Conservation (phyloP, 805 yeast species). For the Kodamaea jinghongensis region DNA sequence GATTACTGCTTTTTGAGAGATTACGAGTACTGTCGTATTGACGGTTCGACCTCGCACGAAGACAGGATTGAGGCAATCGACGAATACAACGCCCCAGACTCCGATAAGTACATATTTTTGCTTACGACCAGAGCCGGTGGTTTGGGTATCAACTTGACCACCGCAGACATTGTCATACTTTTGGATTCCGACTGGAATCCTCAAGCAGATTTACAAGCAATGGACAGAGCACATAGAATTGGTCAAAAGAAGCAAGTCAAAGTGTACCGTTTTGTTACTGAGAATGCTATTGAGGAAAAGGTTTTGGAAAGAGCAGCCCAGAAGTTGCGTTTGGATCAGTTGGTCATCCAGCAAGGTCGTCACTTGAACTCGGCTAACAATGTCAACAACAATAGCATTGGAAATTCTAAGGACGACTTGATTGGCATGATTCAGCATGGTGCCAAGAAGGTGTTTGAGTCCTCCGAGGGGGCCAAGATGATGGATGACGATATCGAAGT, state of each 20-base stretch:
- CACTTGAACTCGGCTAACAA: constrained; percentile 28
- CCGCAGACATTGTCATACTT: constrained; percentile 85
- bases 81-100: constrained; percentile 79
- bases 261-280: constrained; percentile 91
- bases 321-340: constrained; percentile 84
- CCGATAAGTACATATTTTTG: constrained; percentile 79
- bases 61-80: constrained; percentile 92
- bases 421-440: constrained; percentile 97
- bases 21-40: constrained; percentile 86
- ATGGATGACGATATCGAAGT: constrained; percentile 76
- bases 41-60: constrained; percentile 90
- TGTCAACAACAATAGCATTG: constrained; percentile 43
- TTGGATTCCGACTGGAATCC: constrained; percentile 98
- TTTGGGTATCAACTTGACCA: constrained; percentile 85
- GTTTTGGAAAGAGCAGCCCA: constrained; percentile 96
- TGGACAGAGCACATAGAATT: constrained; percentile 97
- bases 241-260: constrained; percentile 96
- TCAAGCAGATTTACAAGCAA: constrained; percentile 95
- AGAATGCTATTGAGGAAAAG: constrained; percentile 93
- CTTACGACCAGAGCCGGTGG: constrained; percentile 97
- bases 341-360: constrained; percentile 93
- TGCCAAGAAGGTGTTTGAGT: constrained; percentile 82
- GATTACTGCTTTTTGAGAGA: constrained; percentile 87
- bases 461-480: constrained; percentile 27
- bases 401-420: constrained; percentile 76